Evolutionary conservation across 2,329 filamentous ascomycete species (phyloP).

Genomic region (Pseudogymnoascus sp.): DNA sequence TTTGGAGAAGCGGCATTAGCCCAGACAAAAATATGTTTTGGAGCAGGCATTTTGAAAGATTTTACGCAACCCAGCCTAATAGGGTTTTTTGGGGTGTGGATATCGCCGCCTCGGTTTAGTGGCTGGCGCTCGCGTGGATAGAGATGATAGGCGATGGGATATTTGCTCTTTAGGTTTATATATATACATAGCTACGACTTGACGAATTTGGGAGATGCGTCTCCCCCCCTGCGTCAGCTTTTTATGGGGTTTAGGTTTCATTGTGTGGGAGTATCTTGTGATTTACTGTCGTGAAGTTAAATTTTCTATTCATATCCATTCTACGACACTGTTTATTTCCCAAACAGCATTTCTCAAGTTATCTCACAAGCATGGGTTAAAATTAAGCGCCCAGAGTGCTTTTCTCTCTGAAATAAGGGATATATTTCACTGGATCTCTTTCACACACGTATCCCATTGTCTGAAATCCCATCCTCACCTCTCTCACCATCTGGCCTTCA

Average conservation of each 20-base stretch:
- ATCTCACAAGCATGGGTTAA: neutral
- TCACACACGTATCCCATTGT: neutral
- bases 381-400: neutral
- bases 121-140: neutral
- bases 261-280: neutral
- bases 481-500: neutral
- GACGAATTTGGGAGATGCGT: conserved; percentile 1
- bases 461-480: neutral
- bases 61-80: neutral
- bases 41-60: conserved; percentile 2
- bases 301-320: neutral
- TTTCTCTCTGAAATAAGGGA: neutral
- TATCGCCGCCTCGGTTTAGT: neutral
- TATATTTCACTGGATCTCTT: neutral
- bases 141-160: neutral
- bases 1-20: neutral
- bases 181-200: neutral
- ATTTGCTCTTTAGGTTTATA: neutral
- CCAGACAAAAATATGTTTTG: neutral
- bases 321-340: neutral
- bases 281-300: neutral
- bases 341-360: neutral
- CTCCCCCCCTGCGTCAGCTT: neutral
- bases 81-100: neutral
- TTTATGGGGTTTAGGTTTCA: neutral